phyloP scores from a whole-genome alignment of 306 rosid species.

The Quercus suber region DNA sequence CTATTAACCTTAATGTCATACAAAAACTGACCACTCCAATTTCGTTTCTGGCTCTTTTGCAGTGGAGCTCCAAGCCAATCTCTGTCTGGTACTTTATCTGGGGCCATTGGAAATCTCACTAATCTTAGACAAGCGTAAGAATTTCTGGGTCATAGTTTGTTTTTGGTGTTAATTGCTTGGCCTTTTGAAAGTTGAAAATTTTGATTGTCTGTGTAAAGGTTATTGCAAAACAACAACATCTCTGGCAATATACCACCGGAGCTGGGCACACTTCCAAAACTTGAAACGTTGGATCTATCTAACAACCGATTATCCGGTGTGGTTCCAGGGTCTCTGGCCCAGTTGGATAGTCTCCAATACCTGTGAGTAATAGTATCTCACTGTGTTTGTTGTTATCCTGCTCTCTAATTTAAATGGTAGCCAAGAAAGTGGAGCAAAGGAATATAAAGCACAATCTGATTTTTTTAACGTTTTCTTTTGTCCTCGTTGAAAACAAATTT shows the following conservation, averaged over 20 bases:
- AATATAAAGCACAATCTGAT: neutral
- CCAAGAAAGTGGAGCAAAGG: conserved; percentile 26
- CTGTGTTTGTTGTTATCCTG: neutral
- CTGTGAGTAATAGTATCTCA: conserved; percentile 47
- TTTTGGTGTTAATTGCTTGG: neutral
- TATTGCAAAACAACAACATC: conserved; percentile 86
- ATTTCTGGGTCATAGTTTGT: neutral
- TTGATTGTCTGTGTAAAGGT: conserved; percentile 36
- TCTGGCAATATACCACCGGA: conserved; percentile 77
- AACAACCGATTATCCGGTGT: conserved; percentile 66
- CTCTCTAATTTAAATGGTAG: conserved; percentile 21
- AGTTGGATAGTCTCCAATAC: conserved; percentile 62
- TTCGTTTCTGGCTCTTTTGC: conserved; percentile 11
- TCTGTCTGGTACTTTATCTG: conserved; percentile 79
- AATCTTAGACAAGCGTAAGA: conserved; percentile 90
- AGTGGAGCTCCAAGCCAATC: conserved; percentile 97
- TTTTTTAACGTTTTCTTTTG: neutral
- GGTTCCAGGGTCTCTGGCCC: conserved; percentile 63
- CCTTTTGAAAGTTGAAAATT: neutral
- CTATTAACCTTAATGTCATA: neutral
- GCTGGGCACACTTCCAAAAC: conserved; percentile 64
- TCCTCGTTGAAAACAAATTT: neutral
- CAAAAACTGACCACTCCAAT: neutral
- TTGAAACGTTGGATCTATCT: conserved; percentile 90
- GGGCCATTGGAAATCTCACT: conserved; percentile 70